These are phyloP conservation scores for Candida xiaguanensis DNA, from an alignment of 805 yeast species.

Conservation along the genomic window DNA sequence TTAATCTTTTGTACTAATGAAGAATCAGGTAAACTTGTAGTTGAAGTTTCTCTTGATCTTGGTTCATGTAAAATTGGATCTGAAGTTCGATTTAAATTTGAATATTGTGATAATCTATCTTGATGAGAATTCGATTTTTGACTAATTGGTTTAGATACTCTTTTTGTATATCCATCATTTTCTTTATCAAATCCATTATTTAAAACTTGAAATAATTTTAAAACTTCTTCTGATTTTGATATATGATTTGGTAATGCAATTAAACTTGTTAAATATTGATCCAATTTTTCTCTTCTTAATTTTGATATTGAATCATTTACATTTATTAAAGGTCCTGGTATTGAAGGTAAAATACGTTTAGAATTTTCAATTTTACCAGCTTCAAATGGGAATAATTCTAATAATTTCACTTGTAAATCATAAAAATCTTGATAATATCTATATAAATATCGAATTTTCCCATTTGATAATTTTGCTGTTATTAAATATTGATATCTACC, in stretches of 20 bases:
- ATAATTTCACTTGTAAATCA: conserved; percentile 80
- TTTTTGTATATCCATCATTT: conserved; percentile 16
- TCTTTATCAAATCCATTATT: conserved; percentile 62
- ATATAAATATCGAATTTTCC: conserved; percentile 68
- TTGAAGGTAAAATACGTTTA: conserved; percentile 81
- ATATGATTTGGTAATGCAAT: conserved; percentile 74
- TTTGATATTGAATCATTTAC: conserved; percentile 72
- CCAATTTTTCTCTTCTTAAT: conserved; percentile 51
- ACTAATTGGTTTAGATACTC: conserved; percentile 35
- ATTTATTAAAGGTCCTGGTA: conserved; percentile 93
- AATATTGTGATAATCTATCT: conserved; percentile 51
- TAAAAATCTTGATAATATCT: conserved; percentile 95
- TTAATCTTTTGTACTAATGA: conserved; percentile 42
- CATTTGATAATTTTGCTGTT: conserved; percentile 61
- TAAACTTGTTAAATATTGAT: conserved; percentile 51
- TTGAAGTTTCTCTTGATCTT: conserved; percentile 16
- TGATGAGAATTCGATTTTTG: conserved; percentile 44
- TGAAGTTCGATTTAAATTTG: conserved; percentile 19
- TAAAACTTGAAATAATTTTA: conserved; percentile 63
- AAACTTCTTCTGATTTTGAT: conserved; percentile 64
- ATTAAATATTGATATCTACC: conserved; percentile 89
- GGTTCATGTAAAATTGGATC: conserved; percentile 8
- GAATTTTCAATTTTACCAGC: conserved; percentile 82
- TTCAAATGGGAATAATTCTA: conserved; percentile 84
- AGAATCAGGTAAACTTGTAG: conserved; percentile 14